These are phyloP conservation scores for Davidsoniella eucalypti DNA, from an alignment of 2,329 filamentous ascomycete species.

Conservation along the genomic window DNA sequence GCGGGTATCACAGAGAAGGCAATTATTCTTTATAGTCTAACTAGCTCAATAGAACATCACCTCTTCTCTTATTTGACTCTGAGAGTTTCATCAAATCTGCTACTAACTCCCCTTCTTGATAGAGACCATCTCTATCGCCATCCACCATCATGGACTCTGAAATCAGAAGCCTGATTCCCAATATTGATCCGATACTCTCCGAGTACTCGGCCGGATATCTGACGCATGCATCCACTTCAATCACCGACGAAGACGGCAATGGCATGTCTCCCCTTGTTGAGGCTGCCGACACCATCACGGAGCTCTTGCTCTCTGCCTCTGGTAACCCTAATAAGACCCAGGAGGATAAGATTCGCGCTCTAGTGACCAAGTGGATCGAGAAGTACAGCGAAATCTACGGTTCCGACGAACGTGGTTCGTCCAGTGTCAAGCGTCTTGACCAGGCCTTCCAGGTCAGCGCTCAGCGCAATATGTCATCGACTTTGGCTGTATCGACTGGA, in stretches of 20 bases:
- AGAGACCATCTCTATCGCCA: too few species aligned
- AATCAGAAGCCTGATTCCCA: conserved; percentile 67
- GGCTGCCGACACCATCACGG: conserved; percentile 69
- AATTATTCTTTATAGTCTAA: too few species aligned
- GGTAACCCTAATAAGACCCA: conserved; percentile 58
- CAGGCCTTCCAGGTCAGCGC: conserved; percentile 90
- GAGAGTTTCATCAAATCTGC: too few species aligned
- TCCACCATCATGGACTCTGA: conserved; percentile 57
- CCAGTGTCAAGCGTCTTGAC: conserved; percentile 69
- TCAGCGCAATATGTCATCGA: conserved; percentile 91
- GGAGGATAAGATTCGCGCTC: conserved; percentile 60
- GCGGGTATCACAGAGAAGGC: too few species aligned
- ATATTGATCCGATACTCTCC: conserved; percentile 74
- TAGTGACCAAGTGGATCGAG: conserved; percentile 81
- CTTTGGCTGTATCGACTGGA: conserved; percentile 68
- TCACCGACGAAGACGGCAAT: conserved; percentile 56
- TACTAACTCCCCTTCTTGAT: too few species aligned
- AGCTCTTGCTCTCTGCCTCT: conserved; percentile 82
- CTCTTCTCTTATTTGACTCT: too few species aligned
- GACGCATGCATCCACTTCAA: conserved; percentile 77
- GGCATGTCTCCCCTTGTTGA: conserved; percentile 65
- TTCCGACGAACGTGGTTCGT: conserved; percentile 53
- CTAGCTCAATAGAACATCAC: too few species aligned
- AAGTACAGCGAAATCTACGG: conserved; percentile 62
- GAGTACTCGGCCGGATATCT: conserved; percentile 92